Evolutionary conservation across 192 early-diverging fungal genomes (phyloP).

Genomic region (Geranomyces variabilis): DNA sequence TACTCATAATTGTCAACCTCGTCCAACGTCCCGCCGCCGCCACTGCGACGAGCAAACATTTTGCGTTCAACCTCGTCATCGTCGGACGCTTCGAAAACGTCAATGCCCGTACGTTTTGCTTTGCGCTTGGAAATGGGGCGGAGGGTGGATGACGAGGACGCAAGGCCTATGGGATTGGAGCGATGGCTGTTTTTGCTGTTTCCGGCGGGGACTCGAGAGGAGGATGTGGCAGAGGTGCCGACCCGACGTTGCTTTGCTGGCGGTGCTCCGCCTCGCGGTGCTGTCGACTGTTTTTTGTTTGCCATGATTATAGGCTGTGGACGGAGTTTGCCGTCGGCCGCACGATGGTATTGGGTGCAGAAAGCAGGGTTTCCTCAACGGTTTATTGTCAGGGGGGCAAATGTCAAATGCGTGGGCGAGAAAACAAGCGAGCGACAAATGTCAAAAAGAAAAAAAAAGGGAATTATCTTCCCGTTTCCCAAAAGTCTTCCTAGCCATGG

Average conservation of each 20-base stretch:
- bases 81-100: slow-evolving; percentile 40
- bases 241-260: slow-evolving; percentile 14
- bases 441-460: too few species aligned
- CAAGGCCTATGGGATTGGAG: not conserved
- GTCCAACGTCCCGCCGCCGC: slow-evolving; percentile 46
- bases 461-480: too few species aligned
- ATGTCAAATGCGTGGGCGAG: too few species aligned
- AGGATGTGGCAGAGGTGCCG: not conserved
- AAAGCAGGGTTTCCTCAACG: too few species aligned
- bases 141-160: not conserved
- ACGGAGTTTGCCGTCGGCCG: too few species aligned
- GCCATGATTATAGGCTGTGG: too few species aligned
- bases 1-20: slow-evolving; percentile 72
- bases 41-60: slow-evolving; percentile 27
- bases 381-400: too few species aligned
- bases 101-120: slow-evolving; percentile 13
- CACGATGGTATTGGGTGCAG: too few species aligned
- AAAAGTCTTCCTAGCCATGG: too few species aligned
- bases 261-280: not conserved
- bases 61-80: slow-evolving; percentile 31
- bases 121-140: slow-evolving; percentile 11
- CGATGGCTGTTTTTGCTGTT: not conserved
- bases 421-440: too few species aligned
- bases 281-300: too few species aligned
- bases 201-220: not conserved